phyloP scores from a whole-genome alignment of 1,284 basidiomycete genomes.

The Anthracocystis setariae region DNA sequence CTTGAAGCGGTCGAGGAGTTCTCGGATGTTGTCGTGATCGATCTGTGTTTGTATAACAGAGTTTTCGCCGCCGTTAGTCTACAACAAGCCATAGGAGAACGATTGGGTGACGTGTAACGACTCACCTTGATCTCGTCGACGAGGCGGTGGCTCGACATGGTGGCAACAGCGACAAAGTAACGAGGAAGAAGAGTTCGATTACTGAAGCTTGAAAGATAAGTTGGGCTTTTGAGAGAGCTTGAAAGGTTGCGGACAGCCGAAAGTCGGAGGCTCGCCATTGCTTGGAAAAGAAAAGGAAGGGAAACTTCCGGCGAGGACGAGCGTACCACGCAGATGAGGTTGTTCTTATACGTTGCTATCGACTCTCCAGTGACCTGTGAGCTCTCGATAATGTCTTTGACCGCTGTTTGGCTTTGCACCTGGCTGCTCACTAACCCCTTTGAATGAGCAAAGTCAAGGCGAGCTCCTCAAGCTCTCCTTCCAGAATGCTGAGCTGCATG shows the following conservation, averaged over 20 bases:
- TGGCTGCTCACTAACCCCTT: too few relatives aligned
- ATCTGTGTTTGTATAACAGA: constrained; percentile 13
- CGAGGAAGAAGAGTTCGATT: neutral
- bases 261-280: constrained; percentile 7
- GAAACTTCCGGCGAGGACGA: neutral
- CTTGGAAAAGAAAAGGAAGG: neutral
- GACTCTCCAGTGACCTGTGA: too few relatives aligned
- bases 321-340: too few relatives aligned
- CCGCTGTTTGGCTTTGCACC: too few relatives aligned
- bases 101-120: neutral
- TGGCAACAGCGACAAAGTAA: constrained; percentile 9
- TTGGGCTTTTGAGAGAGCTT: too few relatives aligned
- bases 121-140: constrained; percentile 36
- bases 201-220: constrained; percentile 3
- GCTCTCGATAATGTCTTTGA: too few relatives aligned
- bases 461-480: too few relatives aligned
- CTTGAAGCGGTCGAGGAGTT: constrained; percentile 39
- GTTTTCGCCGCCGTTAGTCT: neutral
- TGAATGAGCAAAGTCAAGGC: too few relatives aligned
- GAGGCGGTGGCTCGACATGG: constrained; percentile 18
- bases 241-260: neutral
- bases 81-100: too few relatives aligned
- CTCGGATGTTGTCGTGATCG: constrained; percentile 54
- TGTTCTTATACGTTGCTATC: too few relatives aligned
- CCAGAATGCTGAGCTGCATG: too few relatives aligned